Conservation (phyloP, 1,284 basidiomycete species). For the Moesziomyces sp. region DNA sequence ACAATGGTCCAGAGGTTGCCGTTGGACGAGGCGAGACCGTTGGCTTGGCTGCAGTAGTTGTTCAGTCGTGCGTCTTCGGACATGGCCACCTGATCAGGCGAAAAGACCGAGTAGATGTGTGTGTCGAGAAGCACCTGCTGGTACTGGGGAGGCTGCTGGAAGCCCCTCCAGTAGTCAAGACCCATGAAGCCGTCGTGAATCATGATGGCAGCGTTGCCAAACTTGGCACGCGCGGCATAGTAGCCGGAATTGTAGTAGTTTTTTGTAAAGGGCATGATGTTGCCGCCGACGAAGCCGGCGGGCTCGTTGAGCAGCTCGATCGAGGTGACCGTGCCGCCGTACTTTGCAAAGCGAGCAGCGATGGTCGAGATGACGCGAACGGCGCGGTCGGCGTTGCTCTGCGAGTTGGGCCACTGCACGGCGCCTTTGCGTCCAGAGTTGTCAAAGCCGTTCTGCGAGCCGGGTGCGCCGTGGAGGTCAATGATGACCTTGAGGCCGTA, state of each 20-base stretch:
- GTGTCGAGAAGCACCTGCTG: conserved; percentile 80
- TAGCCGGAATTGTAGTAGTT: conserved; percentile 50
- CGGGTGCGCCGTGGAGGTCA: conserved; percentile 74
- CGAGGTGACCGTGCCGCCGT: conserved; percentile 56
- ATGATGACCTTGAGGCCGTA: conserved; percentile 83
- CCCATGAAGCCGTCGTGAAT: conserved; percentile 88
- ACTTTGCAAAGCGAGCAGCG: conserved; percentile 57
- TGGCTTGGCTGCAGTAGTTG: conserved; percentile 50
- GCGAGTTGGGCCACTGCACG: conserved; percentile 78
- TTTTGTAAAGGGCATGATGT: conserved; percentile 41
- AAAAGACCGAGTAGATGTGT: conserved; percentile 66
- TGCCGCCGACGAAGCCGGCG: conserved; percentile 36
- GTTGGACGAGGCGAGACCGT: conserved; percentile 40
- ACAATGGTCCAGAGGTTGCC: conserved; percentile 61
- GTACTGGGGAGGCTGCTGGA: conserved; percentile 73
- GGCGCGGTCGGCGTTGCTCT: conserved; percentile 77
- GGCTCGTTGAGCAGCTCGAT: conserved; percentile 66
- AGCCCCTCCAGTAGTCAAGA: conserved; percentile 78
- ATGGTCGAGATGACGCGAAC: conserved; percentile 75
- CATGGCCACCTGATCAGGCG: conserved; percentile 37
- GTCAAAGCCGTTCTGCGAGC: conserved; percentile 68
- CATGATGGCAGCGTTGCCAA: conserved; percentile 68
- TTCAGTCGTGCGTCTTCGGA: conserved; percentile 49
- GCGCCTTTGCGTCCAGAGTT: conserved; percentile 77
- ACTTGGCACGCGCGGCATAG: conserved; percentile 41